Evolutionary conservation across 345 rosid species (phyloP).

Genomic region (Sisymbrium irio): DNA sequence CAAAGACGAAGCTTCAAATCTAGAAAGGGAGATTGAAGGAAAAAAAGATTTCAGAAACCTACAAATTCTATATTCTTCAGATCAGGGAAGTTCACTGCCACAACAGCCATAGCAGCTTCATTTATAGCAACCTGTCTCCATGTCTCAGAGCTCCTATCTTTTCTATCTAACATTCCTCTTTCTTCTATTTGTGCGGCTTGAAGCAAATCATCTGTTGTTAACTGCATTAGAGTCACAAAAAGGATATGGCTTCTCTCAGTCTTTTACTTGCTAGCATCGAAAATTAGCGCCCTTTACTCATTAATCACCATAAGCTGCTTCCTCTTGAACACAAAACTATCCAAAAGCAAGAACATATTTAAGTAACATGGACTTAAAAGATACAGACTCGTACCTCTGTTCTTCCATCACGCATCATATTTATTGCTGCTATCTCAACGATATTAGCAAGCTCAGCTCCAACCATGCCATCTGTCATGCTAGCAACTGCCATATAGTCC

Average conservation of each 20-base stretch:
- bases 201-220: constrained; percentile 88
- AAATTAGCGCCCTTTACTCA: not conserved
- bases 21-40: not conserved
- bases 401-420: constrained; percentile 94
- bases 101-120: constrained; percentile 95
- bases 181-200: constrained; percentile 98
- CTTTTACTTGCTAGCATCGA: not conserved
- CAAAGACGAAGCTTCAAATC: not conserved
- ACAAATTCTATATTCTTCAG: constrained; percentile 82
- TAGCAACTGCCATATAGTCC: constrained; percentile 88
- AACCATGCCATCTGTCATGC: constrained; percentile 95
- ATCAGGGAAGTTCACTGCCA: constrained; percentile 92
- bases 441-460: constrained; percentile 98
- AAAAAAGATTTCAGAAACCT: constrained; percentile 33
- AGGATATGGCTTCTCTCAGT: not conserved
- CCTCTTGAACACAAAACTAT: not conserved
- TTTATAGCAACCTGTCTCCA: constrained; percentile 92
- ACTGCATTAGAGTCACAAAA: constrained; percentile 45
- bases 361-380: not conserved
- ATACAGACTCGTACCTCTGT: constrained; percentile 56
- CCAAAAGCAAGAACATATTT: not conserved
- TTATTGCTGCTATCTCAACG: constrained; percentile 84
- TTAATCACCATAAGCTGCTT: not conserved
- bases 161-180: constrained; percentile 87
- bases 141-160: constrained; percentile 69